Evolutionary conservation across 768 basidiomycete genomes (phyloP), one percentile per base, ranked within the genome.

Genomic region (Pleurotus platypus): DNA sequence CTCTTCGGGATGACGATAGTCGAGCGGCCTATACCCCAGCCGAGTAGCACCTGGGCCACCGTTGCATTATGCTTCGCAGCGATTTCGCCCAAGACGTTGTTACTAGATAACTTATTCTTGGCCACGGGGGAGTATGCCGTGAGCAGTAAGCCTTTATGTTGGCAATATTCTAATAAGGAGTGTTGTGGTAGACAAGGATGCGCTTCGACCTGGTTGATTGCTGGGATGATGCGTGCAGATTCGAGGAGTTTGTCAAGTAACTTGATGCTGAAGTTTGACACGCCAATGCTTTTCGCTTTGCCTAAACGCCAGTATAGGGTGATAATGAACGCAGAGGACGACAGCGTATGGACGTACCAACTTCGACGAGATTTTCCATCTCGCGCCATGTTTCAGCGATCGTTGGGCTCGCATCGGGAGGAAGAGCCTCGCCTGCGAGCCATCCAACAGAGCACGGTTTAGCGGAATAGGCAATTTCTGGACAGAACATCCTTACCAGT

Each of bases 191-290:
- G 71, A 61, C 70, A 76, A 2, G 76, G 79, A 58, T 81, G 78
- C 4, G 75, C 60, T 63, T 80, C 79, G 46, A 83, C 87, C 76
- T 90, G 89, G 64, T 91, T 90, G 27, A 87, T 84, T 3, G 84
- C 83, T 2, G 89, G 88, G 18, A 73, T 72, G 55, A 87, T 69
- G 27, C 73, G 76, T 2, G 81, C 83, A 5, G 60, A 68, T 42
- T 78, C 76, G 54, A 86, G 57, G 9, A 90, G 68, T 16, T 72
- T 69, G 62, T 85, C 67, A 55, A 91, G 69, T 61, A 83, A 73
- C 24, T 77, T 67, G 40, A 86, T 72, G 22, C 63, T 70, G 70
- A 85, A 89, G 68, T 90, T 90, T 61, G 83, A 85, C 20, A 90
- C 86, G 3, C 87, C 88, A 47, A 90, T 86, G 51, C 82, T 82